Base-by-base conservation (phyloP, 2,329 filamentous ascomycete species). In the Talaromyces pinophilus region DNA sequence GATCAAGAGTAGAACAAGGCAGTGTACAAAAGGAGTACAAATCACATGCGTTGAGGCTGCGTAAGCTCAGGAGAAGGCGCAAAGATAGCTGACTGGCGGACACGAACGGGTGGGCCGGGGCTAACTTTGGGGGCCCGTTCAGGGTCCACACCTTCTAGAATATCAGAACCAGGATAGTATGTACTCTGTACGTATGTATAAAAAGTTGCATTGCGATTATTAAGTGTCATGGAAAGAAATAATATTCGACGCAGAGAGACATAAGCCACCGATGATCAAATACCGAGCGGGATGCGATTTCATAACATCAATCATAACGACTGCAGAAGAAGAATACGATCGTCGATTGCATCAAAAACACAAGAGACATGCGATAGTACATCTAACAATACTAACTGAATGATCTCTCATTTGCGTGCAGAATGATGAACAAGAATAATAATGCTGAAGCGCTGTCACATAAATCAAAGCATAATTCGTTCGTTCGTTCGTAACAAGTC, bases 391-490 rank as follows among this genome's bases (percentile, higher is more conserved):
- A 30, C 54, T 40, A 55, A 11, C n/a, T 40, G 30, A 8, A 25
- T 38, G 4, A 38, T 25, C 33, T 55, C 52, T 25, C 33, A 25
- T 7, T 22, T 57, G n/a, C n/a, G 22, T 19, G 54, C 57, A 60
- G 19, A 33, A 60, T n/a, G 38, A 64, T 48, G 28, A 46, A 44
- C 30, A 30, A 19, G 62, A 63, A 44, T n/a, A 44, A 28, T 48
- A 38, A 64, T 64, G 62, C 62, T 64, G 42, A 64, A 64, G 40
- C 62, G 62, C 62, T 64, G 52, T 64, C 62, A 64, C 50, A 46
- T 40, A 57, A 57, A 30, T 59, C 38, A 44, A 46, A 60, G 57
- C 57, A 60, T 60, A 46, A 60, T 42, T 60, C 28, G 25, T 30
- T 42, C 22, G 55, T 40, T 59, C 40, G 57, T 60, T 52, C 57